Evolutionary conservation across 345 rosid genomes (phyloP).

Genomic region (Eucalyptus curtisii): DNA sequence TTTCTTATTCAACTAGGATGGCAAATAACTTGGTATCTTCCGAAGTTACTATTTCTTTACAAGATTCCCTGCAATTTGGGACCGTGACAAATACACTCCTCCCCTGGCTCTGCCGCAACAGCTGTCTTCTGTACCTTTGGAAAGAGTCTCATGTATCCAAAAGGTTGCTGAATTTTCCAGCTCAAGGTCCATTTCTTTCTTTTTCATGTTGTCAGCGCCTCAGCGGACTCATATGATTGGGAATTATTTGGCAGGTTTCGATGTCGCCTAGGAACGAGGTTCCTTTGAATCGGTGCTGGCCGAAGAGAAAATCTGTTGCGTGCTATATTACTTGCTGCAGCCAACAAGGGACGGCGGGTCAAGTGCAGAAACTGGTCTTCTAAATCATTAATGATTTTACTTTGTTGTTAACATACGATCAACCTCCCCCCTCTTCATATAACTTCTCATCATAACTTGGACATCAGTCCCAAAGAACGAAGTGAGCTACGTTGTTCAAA

Average conservation of each 20-base stretch:
- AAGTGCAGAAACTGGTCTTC: not conserved
- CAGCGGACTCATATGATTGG: not conserved
- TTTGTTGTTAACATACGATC: not conserved
- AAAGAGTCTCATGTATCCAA: not conserved
- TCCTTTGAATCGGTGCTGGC: not conserved
- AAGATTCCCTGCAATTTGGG: not conserved
- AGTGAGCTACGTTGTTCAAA: not conserved
- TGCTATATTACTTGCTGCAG: not conserved
- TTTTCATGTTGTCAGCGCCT: not conserved
- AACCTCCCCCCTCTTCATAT: not conserved
- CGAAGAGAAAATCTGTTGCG: not conserved
- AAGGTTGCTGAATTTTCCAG: not conserved
- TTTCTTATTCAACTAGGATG: not conserved
- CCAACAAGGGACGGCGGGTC: not conserved
- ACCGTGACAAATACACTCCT: not conserved
- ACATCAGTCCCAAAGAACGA: not conserved
- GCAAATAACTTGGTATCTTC: not conserved
- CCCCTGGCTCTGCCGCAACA: not conserved
- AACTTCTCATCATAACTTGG: not conserved
- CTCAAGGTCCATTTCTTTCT: not conserved
- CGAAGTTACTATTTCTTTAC: not conserved
- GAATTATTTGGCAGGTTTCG: not conserved
- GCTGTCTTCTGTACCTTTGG: not conserved
- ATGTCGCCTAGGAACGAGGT: not conserved
- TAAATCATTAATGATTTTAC: not conserved